phyloP scores from a whole-genome alignment of 1,284 basidiomycete species.

The Sutorius eximius region DNA sequence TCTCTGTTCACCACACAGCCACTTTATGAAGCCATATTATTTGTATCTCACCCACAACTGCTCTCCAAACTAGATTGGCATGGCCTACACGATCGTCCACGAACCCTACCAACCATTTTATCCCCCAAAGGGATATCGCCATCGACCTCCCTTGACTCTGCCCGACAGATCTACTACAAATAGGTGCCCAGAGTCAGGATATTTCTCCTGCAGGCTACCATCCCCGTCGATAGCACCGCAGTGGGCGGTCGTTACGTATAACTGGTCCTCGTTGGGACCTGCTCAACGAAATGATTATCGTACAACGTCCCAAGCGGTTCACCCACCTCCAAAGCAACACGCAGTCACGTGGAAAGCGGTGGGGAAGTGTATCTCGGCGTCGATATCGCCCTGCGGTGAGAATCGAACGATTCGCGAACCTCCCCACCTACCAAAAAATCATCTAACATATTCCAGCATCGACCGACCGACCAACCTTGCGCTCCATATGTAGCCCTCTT shows the following conservation, averaged over 20 bases:
- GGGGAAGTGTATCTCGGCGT: conserved; percentile 58
- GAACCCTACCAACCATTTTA: background rate
- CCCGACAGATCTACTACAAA: conserved; percentile 63
- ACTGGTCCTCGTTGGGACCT: conserved; percentile 61
- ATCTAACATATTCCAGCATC: background rate
- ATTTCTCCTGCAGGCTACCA: conserved; percentile 47
- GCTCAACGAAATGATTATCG: background rate
- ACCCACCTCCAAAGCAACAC: conserved; percentile 65
- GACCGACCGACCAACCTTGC: conserved; percentile 47
- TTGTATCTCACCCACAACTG: background rate
- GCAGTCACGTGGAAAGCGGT: conserved; percentile 61
- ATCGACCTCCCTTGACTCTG: conserved; percentile 45
- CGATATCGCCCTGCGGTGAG: conserved; percentile 48
- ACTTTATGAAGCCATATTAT: background rate
- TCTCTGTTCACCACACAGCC: background rate
- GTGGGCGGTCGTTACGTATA: conserved; percentile 68
- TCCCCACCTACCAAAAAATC: conserved; percentile 50
- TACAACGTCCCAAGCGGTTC: background rate
- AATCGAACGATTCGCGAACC: conserved; percentile 61
- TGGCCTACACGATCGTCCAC: background rate
- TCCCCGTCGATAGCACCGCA: conserved; percentile 58
- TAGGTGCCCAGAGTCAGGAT: conserved; percentile 63
- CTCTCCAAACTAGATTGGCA: background rate
- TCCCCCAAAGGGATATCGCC: conserved; percentile 40
- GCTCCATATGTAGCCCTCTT: conserved; percentile 65